These are phyloP conservation scores for Rhynchosporium agropyri DNA, from an alignment of 2,329 filamentous ascomycete genomes.

Conservation along the genomic window DNA sequence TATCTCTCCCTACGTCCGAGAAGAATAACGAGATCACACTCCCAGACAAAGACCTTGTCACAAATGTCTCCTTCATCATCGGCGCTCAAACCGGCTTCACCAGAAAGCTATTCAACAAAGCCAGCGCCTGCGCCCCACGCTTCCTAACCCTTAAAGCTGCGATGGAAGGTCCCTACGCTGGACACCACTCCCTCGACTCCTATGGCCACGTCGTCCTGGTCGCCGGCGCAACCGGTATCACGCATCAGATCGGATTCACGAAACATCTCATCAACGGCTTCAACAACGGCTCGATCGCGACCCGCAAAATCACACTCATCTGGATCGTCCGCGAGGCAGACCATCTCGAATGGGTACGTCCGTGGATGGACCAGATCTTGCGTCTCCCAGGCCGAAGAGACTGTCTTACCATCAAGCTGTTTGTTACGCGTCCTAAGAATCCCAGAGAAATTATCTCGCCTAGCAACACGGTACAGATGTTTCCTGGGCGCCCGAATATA, in stretches of 20 bases:
- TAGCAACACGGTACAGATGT: constrained; percentile 84
- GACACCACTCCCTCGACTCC: constrained; percentile 82
- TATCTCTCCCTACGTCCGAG: constrained; percentile 44
- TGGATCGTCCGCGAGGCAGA: constrained; percentile 93
- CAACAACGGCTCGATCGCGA: constrained; percentile 72
- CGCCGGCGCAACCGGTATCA: constrained; percentile 92
- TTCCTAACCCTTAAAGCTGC: constrained; percentile 53
- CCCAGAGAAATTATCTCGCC: constrained; percentile 75
- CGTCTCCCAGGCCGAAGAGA: constrained; percentile 79
- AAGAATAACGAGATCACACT: constrained; percentile 32
- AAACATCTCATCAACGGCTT: constrained; percentile 73
- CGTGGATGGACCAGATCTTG: constrained; percentile 78
- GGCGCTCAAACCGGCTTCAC: constrained; percentile 89
- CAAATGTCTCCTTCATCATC: constrained; percentile 78
- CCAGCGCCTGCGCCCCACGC: constrained; percentile 46
- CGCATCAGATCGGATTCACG: constrained; percentile 89
- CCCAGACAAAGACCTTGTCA: constrained; percentile 40
- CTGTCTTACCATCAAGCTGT: constrained; percentile 82
- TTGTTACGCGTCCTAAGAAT: constrained; percentile 84
- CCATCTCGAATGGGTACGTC: constrained; percentile 89
- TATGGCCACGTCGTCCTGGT: constrained; percentile 92
- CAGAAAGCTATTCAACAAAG: constrained; percentile 74
- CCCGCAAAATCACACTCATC: constrained; percentile 78
- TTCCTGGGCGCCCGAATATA: constrained; percentile 84
- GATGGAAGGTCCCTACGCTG: constrained; percentile 88